Percentiles rank a stretch among this genome's conserved stretches.
These are phyloP conservation scores for Cylindrotheca fusiformis DNA, from an alignment of 108 stramenopile species.

Conservation along the genomic window DNA sequence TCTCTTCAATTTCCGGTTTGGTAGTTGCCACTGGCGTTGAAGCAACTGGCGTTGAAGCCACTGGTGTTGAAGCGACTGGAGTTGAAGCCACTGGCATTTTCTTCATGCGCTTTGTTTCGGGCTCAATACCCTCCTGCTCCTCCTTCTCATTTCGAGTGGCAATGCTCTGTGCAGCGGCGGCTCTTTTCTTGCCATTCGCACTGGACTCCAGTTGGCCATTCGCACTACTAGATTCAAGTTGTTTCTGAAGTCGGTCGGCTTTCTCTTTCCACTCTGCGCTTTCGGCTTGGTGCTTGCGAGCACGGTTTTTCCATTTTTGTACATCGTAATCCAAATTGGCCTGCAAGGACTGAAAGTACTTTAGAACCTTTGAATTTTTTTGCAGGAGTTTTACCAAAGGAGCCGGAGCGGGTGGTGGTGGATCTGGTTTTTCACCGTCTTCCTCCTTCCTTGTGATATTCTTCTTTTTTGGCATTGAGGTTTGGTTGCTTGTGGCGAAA, in stretches of 20 bases:
- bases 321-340: conserved; percentile 71
- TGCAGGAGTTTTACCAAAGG: conserved; percentile 53
- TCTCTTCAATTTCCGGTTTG: too few relatives aligned
- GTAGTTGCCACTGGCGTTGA: too few relatives aligned
- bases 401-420: conserved; percentile 59
- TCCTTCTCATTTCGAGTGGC: neutral
- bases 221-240: too few relatives aligned
- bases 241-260: neutral
- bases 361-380: conserved; percentile 45
- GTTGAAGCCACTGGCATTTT: too few relatives aligned
- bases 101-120: too few relatives aligned
- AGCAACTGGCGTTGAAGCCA: too few relatives aligned
- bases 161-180: neutral
- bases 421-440: too few relatives aligned
- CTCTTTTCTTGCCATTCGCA: neutral
- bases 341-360: conserved; percentile 66
- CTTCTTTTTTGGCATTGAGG: too few relatives aligned
- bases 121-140: neutral
- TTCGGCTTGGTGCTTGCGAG: conserved; percentile 23
- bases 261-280: conserved; percentile 12
- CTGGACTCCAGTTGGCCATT: too few relatives aligned
- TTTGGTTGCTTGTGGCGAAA: too few relatives aligned
- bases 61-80: too few relatives aligned
- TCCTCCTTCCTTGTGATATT: too few relatives aligned
- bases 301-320: conserved; percentile 61